These are phyloP conservation scores for Delphinella strobiligena DNA, from an alignment of 2,329 filamentous ascomycete species.

Conservation along the genomic window DNA sequence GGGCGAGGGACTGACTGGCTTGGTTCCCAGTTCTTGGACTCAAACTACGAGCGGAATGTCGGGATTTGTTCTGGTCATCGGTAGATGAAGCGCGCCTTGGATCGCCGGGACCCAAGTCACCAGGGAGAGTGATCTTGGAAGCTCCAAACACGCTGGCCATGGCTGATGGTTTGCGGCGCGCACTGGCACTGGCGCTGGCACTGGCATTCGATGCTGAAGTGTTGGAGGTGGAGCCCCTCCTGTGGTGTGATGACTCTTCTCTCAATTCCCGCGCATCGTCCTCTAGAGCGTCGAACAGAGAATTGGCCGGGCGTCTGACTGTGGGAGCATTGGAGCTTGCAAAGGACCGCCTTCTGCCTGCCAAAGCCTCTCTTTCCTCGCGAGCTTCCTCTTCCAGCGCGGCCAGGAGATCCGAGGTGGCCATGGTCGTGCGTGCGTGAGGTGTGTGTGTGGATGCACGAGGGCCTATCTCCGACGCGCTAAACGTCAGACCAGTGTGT, in stretches of 20 bases:
- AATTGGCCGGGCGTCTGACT: background rate
- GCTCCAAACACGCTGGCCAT: slow-evolving; percentile 19
- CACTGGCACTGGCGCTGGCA: slow-evolving; percentile 1
- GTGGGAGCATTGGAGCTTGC: background rate
- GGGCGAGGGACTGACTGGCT: slow-evolving; percentile 1
- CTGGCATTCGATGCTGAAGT: slow-evolving; percentile 3
- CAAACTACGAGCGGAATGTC: slow-evolving; percentile 5
- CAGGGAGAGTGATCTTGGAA: slow-evolving; percentile 19
- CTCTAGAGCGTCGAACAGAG: background rate
- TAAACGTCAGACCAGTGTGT: no score
- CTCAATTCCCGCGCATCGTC: background rate
- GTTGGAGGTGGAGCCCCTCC: background rate
- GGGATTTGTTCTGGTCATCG: slow-evolving; percentile 7
- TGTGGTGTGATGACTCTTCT: background rate
- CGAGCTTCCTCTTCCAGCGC: background rate
- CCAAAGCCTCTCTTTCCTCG: background rate
- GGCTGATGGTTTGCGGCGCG: slow-evolving; percentile 9
- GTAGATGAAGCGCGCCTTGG: slow-evolving; percentile 14
- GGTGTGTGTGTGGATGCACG: background rate
- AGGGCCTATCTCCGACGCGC: background rate
- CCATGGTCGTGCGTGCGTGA: background rate
- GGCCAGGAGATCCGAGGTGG: background rate
- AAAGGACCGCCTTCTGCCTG: background rate
- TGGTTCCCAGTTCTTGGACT: slow-evolving; percentile 1
- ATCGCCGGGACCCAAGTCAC: slow-evolving; percentile 23